phyloP scores from a whole-genome alignment of 1,284 basidiomycete genomes.

The Ceratobasidium papillatum region DNA sequence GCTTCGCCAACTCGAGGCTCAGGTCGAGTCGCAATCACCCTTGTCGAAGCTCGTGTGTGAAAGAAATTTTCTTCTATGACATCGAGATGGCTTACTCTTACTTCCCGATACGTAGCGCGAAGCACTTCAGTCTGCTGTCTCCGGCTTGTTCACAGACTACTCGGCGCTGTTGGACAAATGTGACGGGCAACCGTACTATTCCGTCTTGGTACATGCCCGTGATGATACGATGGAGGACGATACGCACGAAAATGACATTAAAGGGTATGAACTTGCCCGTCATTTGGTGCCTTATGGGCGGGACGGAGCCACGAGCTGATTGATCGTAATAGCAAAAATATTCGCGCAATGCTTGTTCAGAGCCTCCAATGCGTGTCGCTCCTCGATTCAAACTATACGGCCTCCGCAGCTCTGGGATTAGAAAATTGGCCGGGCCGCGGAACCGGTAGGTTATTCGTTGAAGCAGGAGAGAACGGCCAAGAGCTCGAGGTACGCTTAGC shows the following conservation, averaged over 20 bases:
- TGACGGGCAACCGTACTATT: constrained; percentile 28
- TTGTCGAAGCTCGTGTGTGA: constrained; percentile 26
- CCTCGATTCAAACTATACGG: constrained; percentile 32
- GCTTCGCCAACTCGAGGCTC: constrained; percentile 35
- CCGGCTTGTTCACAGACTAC: constrained; percentile 27
- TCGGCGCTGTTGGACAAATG: constrained; percentile 41
- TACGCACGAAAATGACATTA: constrained; percentile 23
- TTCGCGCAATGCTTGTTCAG: constrained; percentile 34
- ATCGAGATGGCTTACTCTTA: constrained; percentile 11
- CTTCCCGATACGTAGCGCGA: constrained; percentile 22
- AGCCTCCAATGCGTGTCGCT: constrained; percentile 37
- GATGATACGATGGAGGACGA: constrained; percentile 39
- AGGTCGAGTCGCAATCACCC: constrained; percentile 4
- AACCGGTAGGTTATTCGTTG: constrained; percentile 24
- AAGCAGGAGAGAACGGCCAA: constrained; percentile 33
- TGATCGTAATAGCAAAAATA: constrained; percentile 17
- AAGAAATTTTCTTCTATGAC: constrained; percentile 10
- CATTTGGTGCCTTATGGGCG: not conserved
- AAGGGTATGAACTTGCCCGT: constrained; percentile 14
- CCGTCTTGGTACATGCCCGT: constrained; percentile 15
- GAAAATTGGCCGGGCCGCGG: constrained; percentile 35
- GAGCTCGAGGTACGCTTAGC: constrained; percentile 25
- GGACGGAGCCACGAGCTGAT: not conserved
- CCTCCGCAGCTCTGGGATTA: not conserved
- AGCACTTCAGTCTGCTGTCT: constrained; percentile 36